Evolutionary conservation across 345 rosid species (phyloP), one percentile per base, ranked within the genome.

Genomic region (Salix caprea): DNA sequence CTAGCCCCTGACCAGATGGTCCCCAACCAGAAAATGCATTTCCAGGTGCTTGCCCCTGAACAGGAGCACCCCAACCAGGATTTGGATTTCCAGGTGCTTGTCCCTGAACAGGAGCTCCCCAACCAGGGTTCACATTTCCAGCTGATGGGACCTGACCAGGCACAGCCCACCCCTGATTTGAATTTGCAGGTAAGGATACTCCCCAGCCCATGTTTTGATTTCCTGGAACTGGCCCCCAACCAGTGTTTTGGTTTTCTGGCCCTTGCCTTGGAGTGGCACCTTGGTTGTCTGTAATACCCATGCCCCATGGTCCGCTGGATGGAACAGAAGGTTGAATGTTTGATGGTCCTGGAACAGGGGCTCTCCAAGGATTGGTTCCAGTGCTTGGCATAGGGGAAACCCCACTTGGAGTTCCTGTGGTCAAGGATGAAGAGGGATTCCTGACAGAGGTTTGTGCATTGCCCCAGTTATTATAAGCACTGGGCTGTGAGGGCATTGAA

Each of bases 201-300:
- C 77, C 89, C 97, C 95, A 90, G 61, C 87, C 92, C 87, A 87
- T 69, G 82, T 77, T 88, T 54, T 82, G 83, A 71, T 91, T 88
- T 76, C 84, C 88, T 13, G 87, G 82, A 77, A 77, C 71, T 76
- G 87, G 82, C 30, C 89, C 84, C 97, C 96, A 90, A 74, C 86
- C 85, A 36, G 75, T 54, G 83, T 73, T 88, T 75, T 86, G 94
- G 79, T 82, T 87, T 28, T 84, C 86, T 21, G 79, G 80, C 74
- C 75, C 85, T 74, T 77, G 89, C 67, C 84, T 69, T 50, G 84
- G 87, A 68, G 84, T 68, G 9, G 80, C 32, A 75, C 68, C 82
- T 73, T 78, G 86, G 79, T 78, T 84, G 76, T 81, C 85, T 14
- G 86, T 44, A 40, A 65, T 74, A 79, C 78, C 81, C 83, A 84